Evolutionary conservation across 192 early-diverging fungal genomes (phyloP).

Genomic region (Chytriomyces confervae): DNA sequence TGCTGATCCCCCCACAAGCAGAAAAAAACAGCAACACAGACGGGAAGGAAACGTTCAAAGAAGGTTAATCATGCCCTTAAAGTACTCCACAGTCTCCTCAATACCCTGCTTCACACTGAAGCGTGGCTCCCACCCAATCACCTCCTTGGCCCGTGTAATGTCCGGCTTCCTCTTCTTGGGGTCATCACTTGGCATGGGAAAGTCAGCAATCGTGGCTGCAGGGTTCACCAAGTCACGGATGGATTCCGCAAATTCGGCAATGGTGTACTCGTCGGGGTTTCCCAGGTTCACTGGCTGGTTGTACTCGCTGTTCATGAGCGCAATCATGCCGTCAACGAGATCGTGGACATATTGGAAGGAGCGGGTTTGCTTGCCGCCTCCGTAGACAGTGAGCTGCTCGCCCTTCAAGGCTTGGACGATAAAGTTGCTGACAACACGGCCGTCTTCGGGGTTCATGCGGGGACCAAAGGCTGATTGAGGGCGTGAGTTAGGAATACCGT

Average conservation of each 20-base stretch:
- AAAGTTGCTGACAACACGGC: constrained; percentile 85
- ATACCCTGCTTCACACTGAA: constrained; percentile 80
- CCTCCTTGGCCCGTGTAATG: constrained; percentile 67
- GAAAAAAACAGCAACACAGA: no score
- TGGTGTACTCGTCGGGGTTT: constrained; percentile 85
- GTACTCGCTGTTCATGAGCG: constrained; percentile 74
- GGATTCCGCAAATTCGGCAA: constrained; percentile 77
- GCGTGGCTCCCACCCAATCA: constrained; percentile 74
- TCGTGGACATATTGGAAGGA: constrained; percentile 89
- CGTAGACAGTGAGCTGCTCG: constrained; percentile 79
- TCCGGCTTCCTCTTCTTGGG: constrained; percentile 79
- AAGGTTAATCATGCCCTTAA: constrained; percentile 46
- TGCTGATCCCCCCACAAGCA: no score
- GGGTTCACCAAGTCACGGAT: constrained; percentile 69
- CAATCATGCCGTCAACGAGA: constrained; percentile 80
- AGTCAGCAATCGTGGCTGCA: constrained; percentile 61
- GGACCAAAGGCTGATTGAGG: constrained; percentile 69
- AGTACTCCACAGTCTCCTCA: constrained; percentile 80
- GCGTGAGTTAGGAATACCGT: constrained; percentile 56
- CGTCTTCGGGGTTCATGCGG: constrained; percentile 83
- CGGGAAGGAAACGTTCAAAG: constrained; percentile 2
- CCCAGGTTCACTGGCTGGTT: constrained; percentile 79
- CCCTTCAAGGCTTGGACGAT: constrained; percentile 82
- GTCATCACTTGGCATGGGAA: constrained; percentile 75
- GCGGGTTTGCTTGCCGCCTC: constrained; percentile 78